A percentile compares a stretch with the other conserved stretches of the same genome.
Evolutionary conservation across 1,284 basidiomycete species (phyloP).

Genomic region (Psilocybe mexicana): DNA sequence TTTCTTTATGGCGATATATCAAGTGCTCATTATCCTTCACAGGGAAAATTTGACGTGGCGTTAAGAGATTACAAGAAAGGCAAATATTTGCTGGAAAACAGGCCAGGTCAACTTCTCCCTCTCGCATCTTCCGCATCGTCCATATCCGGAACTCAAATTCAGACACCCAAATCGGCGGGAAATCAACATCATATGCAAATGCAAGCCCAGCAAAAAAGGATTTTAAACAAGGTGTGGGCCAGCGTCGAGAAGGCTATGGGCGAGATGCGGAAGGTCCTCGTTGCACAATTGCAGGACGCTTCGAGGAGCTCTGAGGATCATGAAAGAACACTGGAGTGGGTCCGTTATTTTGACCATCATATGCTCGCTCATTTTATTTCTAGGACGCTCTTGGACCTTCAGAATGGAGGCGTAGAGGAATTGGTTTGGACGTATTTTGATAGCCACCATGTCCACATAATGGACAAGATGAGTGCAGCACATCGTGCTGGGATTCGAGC

Average conservation of each 20-base stretch:
- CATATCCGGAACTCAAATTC: slow-evolving; percentile 34
- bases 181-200: slow-evolving; percentile 82
- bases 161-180: slow-evolving; percentile 21
- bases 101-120: slow-evolving; percentile 81
- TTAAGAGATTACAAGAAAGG: slow-evolving; percentile 98
- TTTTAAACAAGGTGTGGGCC: slow-evolving; percentile 95
- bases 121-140: slow-evolving; percentile 24
- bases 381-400: slow-evolving; percentile 85
- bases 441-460: slow-evolving; percentile 84
- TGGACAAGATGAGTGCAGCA: slow-evolving; percentile 73
- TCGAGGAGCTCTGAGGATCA: slow-evolving; percentile 86
- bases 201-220: slow-evolving; percentile 82
- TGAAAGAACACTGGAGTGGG: slow-evolving; percentile 94
- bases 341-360: slow-evolving; percentile 10
- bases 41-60: slow-evolving; percentile 93
- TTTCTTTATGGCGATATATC: neutral
- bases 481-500: slow-evolving; percentile 54
- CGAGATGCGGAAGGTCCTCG: slow-evolving; percentile 81
- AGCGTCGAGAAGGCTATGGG: slow-evolving; percentile 94
- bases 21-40: neutral
- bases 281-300: slow-evolving; percentile 77
- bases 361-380: slow-evolving; percentile 1
- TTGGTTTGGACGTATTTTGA: slow-evolving; percentile 95
- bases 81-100: slow-evolving; percentile 86
- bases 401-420: slow-evolving; percentile 63